Conservation (phyloP, 1,284 basidiomycete genomes). For the Cystobasidiaceae sp. region DNA sequence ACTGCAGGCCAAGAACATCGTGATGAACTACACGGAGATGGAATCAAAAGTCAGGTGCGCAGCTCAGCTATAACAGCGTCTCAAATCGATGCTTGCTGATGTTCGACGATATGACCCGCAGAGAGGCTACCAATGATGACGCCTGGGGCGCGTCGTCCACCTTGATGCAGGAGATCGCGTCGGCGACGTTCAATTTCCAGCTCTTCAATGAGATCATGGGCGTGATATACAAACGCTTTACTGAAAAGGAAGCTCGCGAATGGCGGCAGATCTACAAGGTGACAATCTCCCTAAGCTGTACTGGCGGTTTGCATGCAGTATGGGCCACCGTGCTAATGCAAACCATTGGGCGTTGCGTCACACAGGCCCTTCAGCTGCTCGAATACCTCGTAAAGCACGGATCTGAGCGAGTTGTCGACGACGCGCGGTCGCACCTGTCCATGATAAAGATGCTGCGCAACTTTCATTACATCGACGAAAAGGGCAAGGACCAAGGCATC, state of each 20-base stretch:
- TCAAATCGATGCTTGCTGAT: no score
- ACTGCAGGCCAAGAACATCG: conserved; percentile 59
- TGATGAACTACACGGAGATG: conserved; percentile 74
- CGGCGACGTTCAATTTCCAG: conserved; percentile 92
- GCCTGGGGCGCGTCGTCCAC: conserved; percentile 98
- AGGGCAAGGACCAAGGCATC: conserved; percentile 97
- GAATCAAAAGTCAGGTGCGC: conserved; percentile 95
- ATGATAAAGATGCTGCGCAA: conserved; percentile 97
- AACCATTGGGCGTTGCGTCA: neutral
- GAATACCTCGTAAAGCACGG: conserved; percentile 97
- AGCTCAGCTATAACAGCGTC: no score
- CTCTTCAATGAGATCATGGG: conserved; percentile 99
- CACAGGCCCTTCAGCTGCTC: conserved; percentile 79
- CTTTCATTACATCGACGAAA: conserved; percentile 98
- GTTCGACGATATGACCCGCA: no score
- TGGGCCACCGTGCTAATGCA: conserved; percentile 30
- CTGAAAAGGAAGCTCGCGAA: conserved; percentile 90
- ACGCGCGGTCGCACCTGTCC: conserved; percentile 87
- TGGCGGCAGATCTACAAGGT: conserved; percentile 98
- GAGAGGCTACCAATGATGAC: conserved; percentile 96
- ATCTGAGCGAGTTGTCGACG: conserved; percentile 96
- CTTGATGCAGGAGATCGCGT: conserved; percentile 96
- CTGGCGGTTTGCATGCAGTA: no score
- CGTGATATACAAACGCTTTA: conserved; percentile 61
- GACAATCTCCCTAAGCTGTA: no score